Evolutionary conservation across 306 rosid genomes (phyloP).

Genomic region (Cicer chorassanicum): DNA sequence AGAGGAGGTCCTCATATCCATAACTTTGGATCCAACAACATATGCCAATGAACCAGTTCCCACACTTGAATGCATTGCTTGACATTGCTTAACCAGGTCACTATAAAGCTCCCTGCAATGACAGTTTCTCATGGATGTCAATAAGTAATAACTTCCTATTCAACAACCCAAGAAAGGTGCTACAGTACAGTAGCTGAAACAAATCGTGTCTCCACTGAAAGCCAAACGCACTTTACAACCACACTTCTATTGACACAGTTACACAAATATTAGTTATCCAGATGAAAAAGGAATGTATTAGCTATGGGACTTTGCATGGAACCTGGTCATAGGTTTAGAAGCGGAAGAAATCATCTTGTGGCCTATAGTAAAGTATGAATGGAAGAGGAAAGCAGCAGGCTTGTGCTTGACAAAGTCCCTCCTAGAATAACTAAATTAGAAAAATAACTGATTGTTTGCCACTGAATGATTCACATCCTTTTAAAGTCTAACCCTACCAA

Average conservation of each 20-base stretch:
- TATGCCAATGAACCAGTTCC: conserved; percentile 97
- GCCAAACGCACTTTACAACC: conserved; percentile 25
- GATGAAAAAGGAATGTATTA: conserved; percentile 38
- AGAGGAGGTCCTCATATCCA: conserved; percentile 90
- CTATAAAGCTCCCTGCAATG: conserved; percentile 77
- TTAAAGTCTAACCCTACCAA: not conserved
- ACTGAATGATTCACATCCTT: not conserved
- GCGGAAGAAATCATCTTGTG: not conserved
- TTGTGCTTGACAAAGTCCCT: conserved; percentile 1
- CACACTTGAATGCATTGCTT: conserved; percentile 81
- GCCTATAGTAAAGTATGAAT: not conserved
- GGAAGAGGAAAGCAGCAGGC: not conserved
- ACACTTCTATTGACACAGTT: conserved; percentile 29
- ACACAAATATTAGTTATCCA: conserved; percentile 30
- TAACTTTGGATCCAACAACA: conserved; percentile 87
- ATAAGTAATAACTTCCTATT: conserved; percentile 35
- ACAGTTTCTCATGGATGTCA: conserved; percentile 38
- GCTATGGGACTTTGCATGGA: not conserved
- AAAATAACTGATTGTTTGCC: conserved; percentile 16
- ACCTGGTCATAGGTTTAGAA: not conserved
- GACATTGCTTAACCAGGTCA: conserved; percentile 84
- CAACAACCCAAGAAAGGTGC: conserved; percentile 35
- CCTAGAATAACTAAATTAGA: not conserved
- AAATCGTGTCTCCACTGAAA: conserved; percentile 33
- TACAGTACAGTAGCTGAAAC: conserved; percentile 29